Base-by-base conservation (phyloP, 176 grass and related monocot genomes). In the Eleusine coracana region DNA sequence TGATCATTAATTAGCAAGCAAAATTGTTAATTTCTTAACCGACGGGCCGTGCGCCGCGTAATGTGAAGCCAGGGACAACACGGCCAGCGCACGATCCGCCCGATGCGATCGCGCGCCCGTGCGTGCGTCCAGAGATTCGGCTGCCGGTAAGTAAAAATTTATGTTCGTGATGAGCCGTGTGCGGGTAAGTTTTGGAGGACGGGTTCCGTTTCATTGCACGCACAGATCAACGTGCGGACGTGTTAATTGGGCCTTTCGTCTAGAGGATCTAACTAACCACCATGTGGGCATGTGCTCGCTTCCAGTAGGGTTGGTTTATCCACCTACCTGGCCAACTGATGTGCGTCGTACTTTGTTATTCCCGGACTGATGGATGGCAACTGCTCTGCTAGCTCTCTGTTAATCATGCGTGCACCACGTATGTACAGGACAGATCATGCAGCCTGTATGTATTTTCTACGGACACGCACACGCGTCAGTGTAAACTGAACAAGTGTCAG, bases 261-360 rank as follows among this genome's bases (percentile, higher is more conserved):
- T 5, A 7, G 16, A 56, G 52, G 50, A 52, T 52, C 55, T 61
- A 38, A 7, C 42, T 5, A 12, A 31, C 46, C 27, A 66, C 48
- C 78, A 80, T 31, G 84, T 72, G 21, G 15, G 17, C 76, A 65
- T 73, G 76, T 86, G 56, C 84, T 40, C 29, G 56, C 84, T 40
- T 29, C 41, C 65, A n/a, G 31, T 12, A 41, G 20, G 28, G 14
- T 52, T 52, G 50, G 68, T 84, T 71, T 85, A 61, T 70, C 41
- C 74, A 51, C 34, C 52, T 61, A 16, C n/a, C 62, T 9, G 25
- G 2, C 74, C 56, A 51, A 78, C 41, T 7, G 18, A 61, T 27
- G 1, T 28, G n/a, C 59, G 23, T 56, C 18, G 48, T 76, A 58
- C 73, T 58, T 71, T 52, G 13, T 71, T 49, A 10, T 46, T 34